A percentile compares a stretch with the other conserved stretches of the same genome.
phyloP scores from a whole-genome alignment of 106 monocot genomes.

The Allium cepa region DNA sequence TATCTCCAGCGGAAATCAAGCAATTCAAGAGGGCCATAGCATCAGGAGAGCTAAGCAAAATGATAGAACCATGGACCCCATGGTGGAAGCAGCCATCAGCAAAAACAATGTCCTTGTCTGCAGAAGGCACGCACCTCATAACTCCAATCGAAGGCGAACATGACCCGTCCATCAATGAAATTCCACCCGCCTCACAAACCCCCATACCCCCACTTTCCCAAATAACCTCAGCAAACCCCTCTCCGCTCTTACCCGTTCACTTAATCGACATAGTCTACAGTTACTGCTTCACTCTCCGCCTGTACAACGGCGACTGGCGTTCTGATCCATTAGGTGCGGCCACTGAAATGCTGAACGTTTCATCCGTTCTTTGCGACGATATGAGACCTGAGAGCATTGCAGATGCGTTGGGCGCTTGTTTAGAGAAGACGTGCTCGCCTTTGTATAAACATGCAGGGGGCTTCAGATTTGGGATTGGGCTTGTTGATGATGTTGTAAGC shows the following conservation, averaged over 20 bases:
- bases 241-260: constrained; percentile 69
- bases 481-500: constrained; percentile 58
- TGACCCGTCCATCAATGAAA: constrained; percentile 25
- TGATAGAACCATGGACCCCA: constrained; percentile 90
- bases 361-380: constrained; percentile 48
- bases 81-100: constrained; percentile 85
- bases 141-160: constrained; percentile 22
- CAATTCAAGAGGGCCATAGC: constrained; percentile 57
- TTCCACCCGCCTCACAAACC: constrained; percentile 66
- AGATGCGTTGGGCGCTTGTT: constrained; percentile 58
- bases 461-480: constrained; percentile 45
- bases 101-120: constrained; percentile 44
- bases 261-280: constrained; percentile 72
- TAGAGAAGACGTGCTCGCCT: constrained; percentile 70
- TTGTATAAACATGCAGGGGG: constrained; percentile 60
- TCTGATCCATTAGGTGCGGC: constrained; percentile 75
- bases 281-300: constrained; percentile 85
- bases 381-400: constrained; percentile 46
- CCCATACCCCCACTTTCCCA: constrained; percentile 53
- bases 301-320: constrained; percentile 91
- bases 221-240: constrained; percentile 40
- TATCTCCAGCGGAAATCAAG: constrained; percentile 66
- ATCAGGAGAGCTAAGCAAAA: constrained; percentile 79
- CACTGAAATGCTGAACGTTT: constrained; percentile 43
- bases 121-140: constrained; percentile 63